phyloP scores from a whole-genome alignment of 2,329 filamentous ascomycete genomes.

The Xylariaceae sp. region DNA sequence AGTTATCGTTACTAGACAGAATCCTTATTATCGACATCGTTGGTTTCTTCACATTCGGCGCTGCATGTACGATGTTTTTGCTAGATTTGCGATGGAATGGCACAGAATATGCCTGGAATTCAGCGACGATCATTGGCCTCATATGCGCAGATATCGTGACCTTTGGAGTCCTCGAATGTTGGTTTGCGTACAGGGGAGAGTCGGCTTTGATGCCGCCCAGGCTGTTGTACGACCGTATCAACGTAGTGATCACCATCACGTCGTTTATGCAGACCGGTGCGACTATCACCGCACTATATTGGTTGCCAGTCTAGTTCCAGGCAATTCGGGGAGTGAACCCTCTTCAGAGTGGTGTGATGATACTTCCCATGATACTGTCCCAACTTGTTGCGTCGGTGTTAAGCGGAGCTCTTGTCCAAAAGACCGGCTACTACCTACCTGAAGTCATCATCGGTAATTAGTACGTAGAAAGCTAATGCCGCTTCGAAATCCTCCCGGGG shows the following conservation, averaged over 20 bases:
- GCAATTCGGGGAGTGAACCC: slow-evolving; percentile 25
- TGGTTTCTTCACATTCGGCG: slow-evolving; percentile 34
- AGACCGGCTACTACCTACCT: slow-evolving; percentile 40
- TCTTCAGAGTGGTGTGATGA: slow-evolving; percentile 27
- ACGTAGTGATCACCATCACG: slow-evolving; percentile 26
- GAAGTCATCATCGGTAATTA: slow-evolving; percentile 36
- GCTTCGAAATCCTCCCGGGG: too few relatives aligned
- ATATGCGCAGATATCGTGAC: slow-evolving; percentile 39
- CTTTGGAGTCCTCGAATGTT: slow-evolving; percentile 34
- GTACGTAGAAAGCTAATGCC: too few relatives aligned
- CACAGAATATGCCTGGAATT: slow-evolving; percentile 41
- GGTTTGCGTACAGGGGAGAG: slow-evolving; percentile 44
- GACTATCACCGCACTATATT: slow-evolving; percentile 27
- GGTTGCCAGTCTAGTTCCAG: slow-evolving; percentile 36
- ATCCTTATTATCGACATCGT: slow-evolving; percentile 32
- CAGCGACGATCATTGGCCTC: slow-evolving; percentile 41
- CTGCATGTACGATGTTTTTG: slow-evolving; percentile 46
- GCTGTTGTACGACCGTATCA: slow-evolving; percentile 24
- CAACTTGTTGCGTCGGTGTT: slow-evolving; percentile 29
- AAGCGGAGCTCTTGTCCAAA: slow-evolving; percentile 26
- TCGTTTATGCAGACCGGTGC: slow-evolving; percentile 27
- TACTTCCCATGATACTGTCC: slow-evolving; percentile 34
- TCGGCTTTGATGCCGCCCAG: slow-evolving; percentile 40
- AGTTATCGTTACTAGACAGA: slow-evolving; percentile 12
- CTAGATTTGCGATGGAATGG: slow-evolving; percentile 51